These are phyloP conservation scores for Serendipita vermifera DNA, from an alignment of 768 basidiomycete genomes.

Conservation along the genomic window DNA sequence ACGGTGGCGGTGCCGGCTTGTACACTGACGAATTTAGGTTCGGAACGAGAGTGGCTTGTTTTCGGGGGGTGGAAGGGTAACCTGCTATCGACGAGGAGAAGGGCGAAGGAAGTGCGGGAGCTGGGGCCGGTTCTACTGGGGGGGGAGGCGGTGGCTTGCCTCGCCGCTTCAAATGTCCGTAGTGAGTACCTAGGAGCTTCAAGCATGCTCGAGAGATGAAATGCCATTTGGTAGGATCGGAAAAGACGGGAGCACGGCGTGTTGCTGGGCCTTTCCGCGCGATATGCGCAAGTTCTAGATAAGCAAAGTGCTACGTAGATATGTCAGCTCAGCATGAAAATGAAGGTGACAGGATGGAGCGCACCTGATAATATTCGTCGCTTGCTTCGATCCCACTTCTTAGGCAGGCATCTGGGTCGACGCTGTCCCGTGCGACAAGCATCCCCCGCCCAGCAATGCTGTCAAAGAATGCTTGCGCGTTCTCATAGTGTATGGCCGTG, in stretches of 20 bases:
- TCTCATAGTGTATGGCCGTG: background rate
- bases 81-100: background rate
- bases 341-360: background rate
- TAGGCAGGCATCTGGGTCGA: slow-evolving; percentile 43
- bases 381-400: slow-evolving; percentile 51
- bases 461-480: slow-evolving; percentile 5
- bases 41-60: slow-evolving; percentile 20
- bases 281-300: slow-evolving; percentile 44
- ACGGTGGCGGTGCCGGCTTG: slow-evolving; percentile 2
- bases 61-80: slow-evolving; percentile 17
- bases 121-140: slow-evolving; percentile 15
- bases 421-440: slow-evolving; percentile 29
- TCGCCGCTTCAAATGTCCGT: slow-evolving; percentile 48
- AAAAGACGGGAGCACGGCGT: slow-evolving; percentile 45
- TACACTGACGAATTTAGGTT: slow-evolving; percentile 5
- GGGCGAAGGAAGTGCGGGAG: slow-evolving; percentile 13
- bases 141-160: slow-evolving; percentile 30
- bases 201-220: slow-evolving; percentile 46
- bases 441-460: background rate
- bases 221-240: slow-evolving; percentile 56
- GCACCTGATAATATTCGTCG: slow-evolving; percentile 29
- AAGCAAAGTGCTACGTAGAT: slow-evolving; percentile 44
- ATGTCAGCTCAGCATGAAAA: background rate
- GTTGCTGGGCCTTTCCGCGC: slow-evolving; percentile 33
- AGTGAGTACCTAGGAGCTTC: slow-evolving; percentile 51